Conservation (phyloP, 1,284 basidiomycete species). For the Ustilago cynodontis region DNA sequence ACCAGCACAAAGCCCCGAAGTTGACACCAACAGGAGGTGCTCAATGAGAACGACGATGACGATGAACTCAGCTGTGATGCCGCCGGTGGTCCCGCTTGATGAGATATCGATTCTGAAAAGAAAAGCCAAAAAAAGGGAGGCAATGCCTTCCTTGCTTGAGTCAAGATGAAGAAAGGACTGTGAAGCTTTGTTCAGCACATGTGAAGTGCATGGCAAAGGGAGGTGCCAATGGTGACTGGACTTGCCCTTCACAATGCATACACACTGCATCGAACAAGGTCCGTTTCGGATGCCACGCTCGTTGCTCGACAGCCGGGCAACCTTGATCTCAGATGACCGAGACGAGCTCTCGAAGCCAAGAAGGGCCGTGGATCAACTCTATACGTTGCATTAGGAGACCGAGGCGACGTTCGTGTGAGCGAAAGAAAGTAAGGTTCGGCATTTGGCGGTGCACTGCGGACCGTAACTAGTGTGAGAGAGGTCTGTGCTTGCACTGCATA, state of each 20-base stretch:
- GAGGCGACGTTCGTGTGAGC: not conserved
- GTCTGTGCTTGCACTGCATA: not conserved
- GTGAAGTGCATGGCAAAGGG: not conserved
- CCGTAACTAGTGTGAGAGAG: not conserved
- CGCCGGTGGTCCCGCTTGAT: not conserved
- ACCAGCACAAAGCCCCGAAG: not conserved
- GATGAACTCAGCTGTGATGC: slow-evolving; percentile 8
- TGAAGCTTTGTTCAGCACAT: not conserved
- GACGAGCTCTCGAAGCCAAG: not conserved
- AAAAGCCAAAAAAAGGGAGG: not conserved
- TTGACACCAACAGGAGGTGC: not conserved
- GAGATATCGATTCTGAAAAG: not conserved
- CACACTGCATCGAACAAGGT: not conserved
- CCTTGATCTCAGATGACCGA: not conserved
- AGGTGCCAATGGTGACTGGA: not conserved
- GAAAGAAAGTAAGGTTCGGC: not conserved
- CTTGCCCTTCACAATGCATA: not conserved
- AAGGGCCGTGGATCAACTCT: too few relatives aligned
- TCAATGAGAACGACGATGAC: not conserved
- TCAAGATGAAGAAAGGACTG: not conserved
- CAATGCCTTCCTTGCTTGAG: not conserved
- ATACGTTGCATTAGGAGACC: not conserved
- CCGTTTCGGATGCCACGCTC: not conserved
- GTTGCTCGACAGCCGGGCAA: not conserved
- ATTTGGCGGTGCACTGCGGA: not conserved